phyloP scores from a whole-genome alignment of 2,329 filamentous ascomycete genomes.

The Raffaelea ambrosiae region DNA sequence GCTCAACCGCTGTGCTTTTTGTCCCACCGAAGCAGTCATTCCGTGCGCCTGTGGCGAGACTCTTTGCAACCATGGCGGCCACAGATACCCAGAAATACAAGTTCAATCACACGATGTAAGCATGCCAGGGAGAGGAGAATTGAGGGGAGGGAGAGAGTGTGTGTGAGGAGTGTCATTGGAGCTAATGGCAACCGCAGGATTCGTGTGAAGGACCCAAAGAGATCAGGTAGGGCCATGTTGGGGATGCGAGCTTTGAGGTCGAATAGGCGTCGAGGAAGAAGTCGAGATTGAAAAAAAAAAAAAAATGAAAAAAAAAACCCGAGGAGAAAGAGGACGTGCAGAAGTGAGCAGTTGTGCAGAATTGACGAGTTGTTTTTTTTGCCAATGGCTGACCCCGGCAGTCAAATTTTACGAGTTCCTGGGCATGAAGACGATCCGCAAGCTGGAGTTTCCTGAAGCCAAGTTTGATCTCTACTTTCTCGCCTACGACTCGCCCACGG shows the following conservation, averaged over 20 bases:
- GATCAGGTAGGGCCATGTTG: slow-evolving; percentile 43
- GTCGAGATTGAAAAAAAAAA: neutral
- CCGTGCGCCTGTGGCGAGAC: slow-evolving; percentile 6
- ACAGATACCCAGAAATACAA: slow-evolving; percentile 75
- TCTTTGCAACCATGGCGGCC: slow-evolving; percentile 49
- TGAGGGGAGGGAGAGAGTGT: too few species aligned
- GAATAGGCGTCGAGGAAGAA: neutral
- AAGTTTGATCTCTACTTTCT: slow-evolving; percentile 97
- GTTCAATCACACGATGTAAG: slow-evolving; percentile 79
- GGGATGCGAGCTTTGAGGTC: too few species aligned
- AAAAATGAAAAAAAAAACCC: neutral
- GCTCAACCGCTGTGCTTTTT: neutral
- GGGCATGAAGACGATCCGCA: slow-evolving; percentile 75
- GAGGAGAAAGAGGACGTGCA: neutral
- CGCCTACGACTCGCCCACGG: slow-evolving; percentile 70
- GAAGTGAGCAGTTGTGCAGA: neutral
- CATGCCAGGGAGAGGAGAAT: neutral
- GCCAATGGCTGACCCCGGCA: slow-evolving; percentile 16
- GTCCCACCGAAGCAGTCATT: neutral
- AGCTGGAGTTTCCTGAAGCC: slow-evolving; percentile 72
- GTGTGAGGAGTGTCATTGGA: too few species aligned
- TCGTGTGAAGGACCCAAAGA: slow-evolving; percentile 88
- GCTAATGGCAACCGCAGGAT: slow-evolving; percentile 46
- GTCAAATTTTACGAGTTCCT: slow-evolving; percentile 93
- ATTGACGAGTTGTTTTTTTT: neutral